Base-by-base conservation (phyloP, 2,329 filamentous ascomycete species). In the Monosporascus sp. region DNA sequence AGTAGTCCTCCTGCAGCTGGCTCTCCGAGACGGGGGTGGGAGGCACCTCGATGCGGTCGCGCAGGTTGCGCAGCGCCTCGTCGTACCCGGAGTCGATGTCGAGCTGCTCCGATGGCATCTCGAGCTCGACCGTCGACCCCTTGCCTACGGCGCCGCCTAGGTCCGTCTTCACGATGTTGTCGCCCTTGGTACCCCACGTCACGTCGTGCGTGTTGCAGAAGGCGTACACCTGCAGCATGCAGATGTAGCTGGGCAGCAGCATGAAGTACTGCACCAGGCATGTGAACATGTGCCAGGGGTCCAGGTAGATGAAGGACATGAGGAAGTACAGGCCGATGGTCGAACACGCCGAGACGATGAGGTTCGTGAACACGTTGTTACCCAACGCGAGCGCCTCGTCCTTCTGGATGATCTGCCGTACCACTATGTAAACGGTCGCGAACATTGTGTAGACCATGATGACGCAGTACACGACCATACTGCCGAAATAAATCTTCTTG, bases 191-290 rank as follows among this genome's bases (percentile, higher is more conserved):
- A 45, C 94, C 94, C 94, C 94, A 99, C 0, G 92, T 96, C 20
- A 99, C 91, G 69, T 99, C 94, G 81, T 99, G 94, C 0, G 93
- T 96, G 75, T 99, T 99, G 78, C 94, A 97, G 73, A 99, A 99
- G 44, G 94, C 94, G 73, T 99, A 99, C 20, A 97, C 91, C 72
- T 99, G 94, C 2, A 99, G 80, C 0, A 90, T 97, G 76, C 94
- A 97, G 72, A 99, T 96, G 76, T 97, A 99, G 39, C 81, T 87
- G 0, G 94, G 94, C 37, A 99, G 79, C 25, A 99, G 84, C 47
- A 92, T 81, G 69, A 99, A 97, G 77, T 99, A 99, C 70, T 97
- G 92, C 0, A 80, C 83, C 0, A 89, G 86, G 0, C 87, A 93
- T 14, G 94, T 99, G 74, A 99, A 88, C 89, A 99, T 94, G 77